Conservation (phyloP, 305 asterid genomes). For the Fraxinus floribunda region DNA sequence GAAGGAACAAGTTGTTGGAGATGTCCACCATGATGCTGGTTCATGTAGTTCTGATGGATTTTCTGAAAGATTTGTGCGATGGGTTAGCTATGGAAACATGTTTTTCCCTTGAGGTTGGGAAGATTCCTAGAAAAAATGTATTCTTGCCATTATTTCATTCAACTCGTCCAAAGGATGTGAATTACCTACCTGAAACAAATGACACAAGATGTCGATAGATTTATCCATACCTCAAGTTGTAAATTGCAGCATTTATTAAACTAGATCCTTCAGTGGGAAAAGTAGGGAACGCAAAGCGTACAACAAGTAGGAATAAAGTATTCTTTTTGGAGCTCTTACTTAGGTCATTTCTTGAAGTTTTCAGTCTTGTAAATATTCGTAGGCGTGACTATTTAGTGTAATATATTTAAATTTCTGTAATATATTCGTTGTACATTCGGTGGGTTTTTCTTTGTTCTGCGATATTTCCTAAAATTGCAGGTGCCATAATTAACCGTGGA, state of each 20-base stretch:
- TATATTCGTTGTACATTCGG: neutral
- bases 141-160: slow-evolving; percentile 20
- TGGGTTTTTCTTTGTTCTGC: neutral
- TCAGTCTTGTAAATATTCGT: slow-evolving; percentile 33
- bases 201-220: slow-evolving; percentile 11
- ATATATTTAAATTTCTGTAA: neutral
- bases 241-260: slow-evolving; percentile 37
- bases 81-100: slow-evolving; percentile 60
- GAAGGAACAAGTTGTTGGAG: slow-evolving; percentile 36
- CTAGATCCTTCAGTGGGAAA: neutral
- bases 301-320: slow-evolving; percentile 26
- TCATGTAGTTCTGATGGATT: slow-evolving; percentile 34
- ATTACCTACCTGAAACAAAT: slow-evolving; percentile 27
- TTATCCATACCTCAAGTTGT: slow-evolving; percentile 33
- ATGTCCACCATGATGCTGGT: slow-evolving; percentile 4
- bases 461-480: neutral
- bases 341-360: slow-evolving; percentile 10
- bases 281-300: slow-evolving; percentile 4
- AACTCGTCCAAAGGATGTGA: slow-evolving; percentile 67
- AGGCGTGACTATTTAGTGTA: neutral
- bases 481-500: neutral
- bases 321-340: neutral
- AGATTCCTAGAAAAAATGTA: slow-evolving; percentile 5
- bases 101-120: slow-evolving; percentile 44
- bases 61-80: slow-evolving; percentile 59